Evolutionary conservation across 495 filamentous ascomycete genomes (phyloP).

Genomic region (Xylaria sp.): DNA sequence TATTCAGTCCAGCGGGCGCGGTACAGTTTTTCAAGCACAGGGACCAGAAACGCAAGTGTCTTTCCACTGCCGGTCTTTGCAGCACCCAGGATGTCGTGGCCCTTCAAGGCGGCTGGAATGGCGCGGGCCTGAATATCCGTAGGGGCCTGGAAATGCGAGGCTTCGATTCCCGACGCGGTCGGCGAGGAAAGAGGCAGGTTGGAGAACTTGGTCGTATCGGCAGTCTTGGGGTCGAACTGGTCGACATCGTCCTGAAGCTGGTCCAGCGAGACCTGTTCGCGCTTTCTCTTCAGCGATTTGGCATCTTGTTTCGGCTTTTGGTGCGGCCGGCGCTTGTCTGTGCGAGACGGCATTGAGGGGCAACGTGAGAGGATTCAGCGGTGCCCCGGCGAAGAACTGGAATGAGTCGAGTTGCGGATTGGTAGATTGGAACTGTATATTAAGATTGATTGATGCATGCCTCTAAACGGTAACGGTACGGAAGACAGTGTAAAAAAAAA

Average conservation of each 20-base stretch:
- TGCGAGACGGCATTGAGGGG: slow-evolving; percentile 24
- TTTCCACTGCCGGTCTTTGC: slow-evolving; percentile 98
- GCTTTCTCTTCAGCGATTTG: slow-evolving; percentile 52
- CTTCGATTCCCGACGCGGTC: slow-evolving; percentile 79
- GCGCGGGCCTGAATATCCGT: slow-evolving; percentile 92
- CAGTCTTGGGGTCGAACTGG: slow-evolving; percentile 54
- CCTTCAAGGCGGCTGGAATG: slow-evolving; percentile 84
- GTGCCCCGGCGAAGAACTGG: background rate
- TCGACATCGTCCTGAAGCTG: slow-evolving; percentile 57
- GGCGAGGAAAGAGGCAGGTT: slow-evolving; percentile 86
- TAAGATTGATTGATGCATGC: slow-evolving; percentile 21
- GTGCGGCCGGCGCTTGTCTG: slow-evolving; percentile 33
- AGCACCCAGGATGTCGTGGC: slow-evolving; percentile 88
- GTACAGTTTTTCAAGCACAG: slow-evolving; percentile 94
- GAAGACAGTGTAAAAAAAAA: slow-evolving; percentile 28
- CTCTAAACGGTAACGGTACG: background rate
- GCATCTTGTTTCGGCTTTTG: slow-evolving; percentile 42
- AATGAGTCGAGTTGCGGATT: slow-evolving; percentile 3
- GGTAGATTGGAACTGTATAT: slow-evolving; percentile 15
- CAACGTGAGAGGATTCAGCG: background rate
- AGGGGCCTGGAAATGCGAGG: slow-evolving; percentile 86
- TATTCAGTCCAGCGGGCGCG: slow-evolving; percentile 85
- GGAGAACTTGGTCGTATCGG: slow-evolving; percentile 66
- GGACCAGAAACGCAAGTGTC: slow-evolving; percentile 91
- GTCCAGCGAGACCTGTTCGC: slow-evolving; percentile 62